Evolutionary conservation across 441 rosid species (phyloP).

Genomic region (Raphanus hybrid): DNA sequence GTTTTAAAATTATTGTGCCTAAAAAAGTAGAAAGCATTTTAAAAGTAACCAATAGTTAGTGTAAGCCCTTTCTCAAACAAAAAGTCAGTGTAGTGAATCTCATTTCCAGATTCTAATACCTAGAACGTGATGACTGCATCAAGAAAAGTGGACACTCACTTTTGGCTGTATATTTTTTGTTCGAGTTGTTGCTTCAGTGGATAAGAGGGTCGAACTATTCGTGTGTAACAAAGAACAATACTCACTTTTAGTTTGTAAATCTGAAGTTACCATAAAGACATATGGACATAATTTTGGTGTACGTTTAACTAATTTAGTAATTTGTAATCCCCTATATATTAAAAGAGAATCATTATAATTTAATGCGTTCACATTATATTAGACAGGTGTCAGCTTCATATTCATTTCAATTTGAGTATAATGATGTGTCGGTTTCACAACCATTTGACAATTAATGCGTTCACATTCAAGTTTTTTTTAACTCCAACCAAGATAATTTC

Average conservation of each 20-base stretch:
- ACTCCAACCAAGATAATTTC: too few species aligned
- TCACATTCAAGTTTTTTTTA: too few species aligned
- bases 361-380: too few species aligned
- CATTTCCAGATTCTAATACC: constrained; percentile 12
- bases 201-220: background rate
- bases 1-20: background rate
- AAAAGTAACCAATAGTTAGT: constrained; percentile 11
- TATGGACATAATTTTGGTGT: background rate
- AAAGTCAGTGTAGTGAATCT: background rate
- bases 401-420: too few species aligned
- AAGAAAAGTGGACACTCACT: background rate
- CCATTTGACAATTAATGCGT: too few species aligned
- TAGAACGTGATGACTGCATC: background rate
- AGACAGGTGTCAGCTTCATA: too few species aligned
- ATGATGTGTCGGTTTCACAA: too few species aligned
- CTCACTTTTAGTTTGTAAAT: background rate
- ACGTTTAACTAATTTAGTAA: background rate
- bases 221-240: background rate
- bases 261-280: background rate
- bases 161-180: background rate
- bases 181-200: background rate
- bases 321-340: too few species aligned
- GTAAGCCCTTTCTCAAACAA: too few species aligned
- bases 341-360: too few species aligned
- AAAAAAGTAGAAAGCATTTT: background rate